Conservation (phyloP, 2,329 filamentous ascomycete species). For the Epichloe sibirici region DNA sequence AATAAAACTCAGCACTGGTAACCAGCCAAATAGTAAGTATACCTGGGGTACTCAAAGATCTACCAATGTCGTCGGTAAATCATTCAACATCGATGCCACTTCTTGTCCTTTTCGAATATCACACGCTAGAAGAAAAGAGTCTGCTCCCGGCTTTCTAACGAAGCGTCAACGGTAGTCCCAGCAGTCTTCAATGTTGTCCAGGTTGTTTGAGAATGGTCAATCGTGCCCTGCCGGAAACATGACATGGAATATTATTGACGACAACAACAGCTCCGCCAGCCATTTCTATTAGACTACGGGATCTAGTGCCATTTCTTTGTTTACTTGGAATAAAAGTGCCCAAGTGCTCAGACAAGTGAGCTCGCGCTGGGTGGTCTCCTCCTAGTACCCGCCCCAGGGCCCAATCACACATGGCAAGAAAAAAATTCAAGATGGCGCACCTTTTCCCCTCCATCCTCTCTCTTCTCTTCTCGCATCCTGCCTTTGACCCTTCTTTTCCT, state of each 20-base stretch:
- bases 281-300: too few relatives aligned
- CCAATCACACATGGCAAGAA: conserved; percentile 26
- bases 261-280: too few relatives aligned
- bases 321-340: background rate
- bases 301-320: background rate
- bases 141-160: too few relatives aligned
- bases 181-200: too few relatives aligned
- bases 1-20: too few relatives aligned
- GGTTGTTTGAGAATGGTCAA: too few relatives aligned
- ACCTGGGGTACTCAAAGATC: background rate
- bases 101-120: too few relatives aligned
- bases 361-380: background rate
- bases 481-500: conserved; percentile 7
- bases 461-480: conserved; percentile 17
- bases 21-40: too few relatives aligned
- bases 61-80: background rate
- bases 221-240: too few relatives aligned
- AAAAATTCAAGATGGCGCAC: conserved; percentile 22
- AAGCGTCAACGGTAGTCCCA: too few relatives aligned
- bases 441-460: conserved; percentile 15
- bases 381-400: conserved; percentile 11
- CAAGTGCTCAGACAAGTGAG: background rate
- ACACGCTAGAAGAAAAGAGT: background rate
- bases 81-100: too few relatives aligned
- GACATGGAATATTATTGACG: too few relatives aligned